These are phyloP conservation scores for Kockovaella imperatae DNA, from an alignment of 768 basidiomycete species.

Conservation along the genomic window DNA sequence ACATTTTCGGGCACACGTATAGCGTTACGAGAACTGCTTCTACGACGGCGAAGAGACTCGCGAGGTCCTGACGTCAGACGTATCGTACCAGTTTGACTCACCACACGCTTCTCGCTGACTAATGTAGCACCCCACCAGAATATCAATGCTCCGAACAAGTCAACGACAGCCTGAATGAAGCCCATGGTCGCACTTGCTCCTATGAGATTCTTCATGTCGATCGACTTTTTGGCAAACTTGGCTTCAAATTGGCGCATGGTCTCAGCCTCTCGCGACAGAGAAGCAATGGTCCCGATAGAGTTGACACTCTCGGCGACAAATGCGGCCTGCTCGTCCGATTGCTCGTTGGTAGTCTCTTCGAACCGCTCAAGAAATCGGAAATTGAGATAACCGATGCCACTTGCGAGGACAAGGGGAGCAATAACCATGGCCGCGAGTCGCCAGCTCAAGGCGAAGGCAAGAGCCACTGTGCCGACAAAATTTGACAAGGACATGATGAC, in stretches of 20 bases:
- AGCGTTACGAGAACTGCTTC: conserved; percentile 28
- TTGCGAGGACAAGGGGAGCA: conserved; percentile 17
- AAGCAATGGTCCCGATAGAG: conserved; percentile 20
- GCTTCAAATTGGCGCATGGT: conserved; percentile 19
- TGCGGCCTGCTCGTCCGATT: conserved; percentile 16
- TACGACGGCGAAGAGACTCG: conserved; percentile 24
- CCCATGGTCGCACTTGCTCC: conserved; percentile 12
- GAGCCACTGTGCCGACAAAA: conserved; percentile 22
- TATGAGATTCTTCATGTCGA: conserved; percentile 9
- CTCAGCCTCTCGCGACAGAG: conserved; percentile 26
- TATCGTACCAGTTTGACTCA: conserved; percentile 5
- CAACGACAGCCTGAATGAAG: conserved; percentile 15
- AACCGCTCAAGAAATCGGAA: conserved; percentile 19
- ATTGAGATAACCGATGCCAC: conserved; percentile 18
- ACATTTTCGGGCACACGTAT: conserved; percentile 21
- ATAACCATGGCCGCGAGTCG: conserved; percentile 29
- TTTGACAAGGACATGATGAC: conserved; percentile 23
- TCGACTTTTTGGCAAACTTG: conserved; percentile 4
- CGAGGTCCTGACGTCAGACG: conserved; percentile 11
- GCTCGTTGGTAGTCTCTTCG: conserved; percentile 15
- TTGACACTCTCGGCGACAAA: conserved; percentile 29
- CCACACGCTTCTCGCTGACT: conserved; percentile 11
- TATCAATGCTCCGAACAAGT: conserved; percentile 25
- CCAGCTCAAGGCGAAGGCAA: conserved; percentile 35
- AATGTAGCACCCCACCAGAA: conserved; percentile 30